Base-by-base conservation (phyloP, 2,329 filamentous ascomycete species). In the Fusarium nelsonii region DNA sequence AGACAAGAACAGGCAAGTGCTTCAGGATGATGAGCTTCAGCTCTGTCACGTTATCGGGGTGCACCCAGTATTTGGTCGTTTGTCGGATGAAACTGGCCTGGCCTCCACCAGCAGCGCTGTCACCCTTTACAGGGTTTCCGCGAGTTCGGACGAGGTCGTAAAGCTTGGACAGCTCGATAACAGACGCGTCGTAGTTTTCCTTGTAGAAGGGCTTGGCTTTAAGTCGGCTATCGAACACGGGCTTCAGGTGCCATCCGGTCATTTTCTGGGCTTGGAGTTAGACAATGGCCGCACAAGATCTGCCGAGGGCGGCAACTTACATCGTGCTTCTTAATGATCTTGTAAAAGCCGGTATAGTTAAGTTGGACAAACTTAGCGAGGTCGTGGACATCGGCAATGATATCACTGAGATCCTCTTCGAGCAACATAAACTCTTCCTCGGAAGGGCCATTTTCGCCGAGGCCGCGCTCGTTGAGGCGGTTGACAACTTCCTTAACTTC, bases 271-370 rank as follows among this genome's bases (percentile, higher is more conserved):
- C 33, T 15, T 40, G 34, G 43, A n/a, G 70, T 78, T 65, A 78
- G 72, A 46, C n/a, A 39, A 50, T 6, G 10, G 15, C 20, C 36
- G 15, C 16, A 5, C 16, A 41, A 34, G 44, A 37, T 10, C 9
- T 16, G n/a, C 18, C 37, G 53, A 40, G 8, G 16, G 15, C 12
- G 23, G 50, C 28, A 37, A 68, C 91, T 73, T 81, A 95, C 92
- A 82, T 97, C 96, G 80, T 99, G 96, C 85, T 99, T 99, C 86
- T 99, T 99, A 81, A 99, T 97, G 69, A 99, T 99, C 85, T 99
- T 99, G 84, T 97, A 97, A 79, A 99, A 99, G 7, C 96, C 96
- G 1, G 95, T 98, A 78, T 99, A 99, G 82, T 99, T 99, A 77
- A 99, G 84, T 83, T 97, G 95, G 8, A 97, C 97, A 79, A 97